A percentile compares a stretch with the other conserved stretches of the same genome.
Evolutionary conservation across 2,329 filamentous ascomycete species (phyloP).

Genomic region (Bipolaris victoriae): DNA sequence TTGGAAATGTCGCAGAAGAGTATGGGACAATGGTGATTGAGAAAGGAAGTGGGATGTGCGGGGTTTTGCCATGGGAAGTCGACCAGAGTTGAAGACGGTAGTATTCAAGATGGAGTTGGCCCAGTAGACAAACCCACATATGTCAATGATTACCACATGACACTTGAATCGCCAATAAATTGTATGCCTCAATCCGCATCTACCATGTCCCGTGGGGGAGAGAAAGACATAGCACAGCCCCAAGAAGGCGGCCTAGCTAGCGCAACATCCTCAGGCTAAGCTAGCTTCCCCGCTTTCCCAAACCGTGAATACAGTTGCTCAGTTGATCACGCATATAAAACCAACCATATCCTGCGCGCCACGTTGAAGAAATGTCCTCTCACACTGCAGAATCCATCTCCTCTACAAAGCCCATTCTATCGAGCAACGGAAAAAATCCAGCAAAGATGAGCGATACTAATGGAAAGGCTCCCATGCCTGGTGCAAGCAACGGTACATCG

Average conservation of each 20-base stretch:
- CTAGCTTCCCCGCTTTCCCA: constrained; percentile 32
- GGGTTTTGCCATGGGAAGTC: background rate
- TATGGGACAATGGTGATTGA: background rate
- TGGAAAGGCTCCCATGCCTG: constrained; percentile 47
- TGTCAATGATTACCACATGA: background rate
- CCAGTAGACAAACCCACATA: background rate
- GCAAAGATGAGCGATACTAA: constrained; percentile 41
- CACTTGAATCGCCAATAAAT: background rate
- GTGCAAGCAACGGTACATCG: constrained; percentile 14
- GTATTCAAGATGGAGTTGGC: background rate
- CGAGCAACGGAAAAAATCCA: constrained; percentile 17
- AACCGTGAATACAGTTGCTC: constrained; percentile 11
- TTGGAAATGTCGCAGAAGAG: background rate
- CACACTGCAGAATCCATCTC: constrained; percentile 32
- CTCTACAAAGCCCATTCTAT: constrained; percentile 34
- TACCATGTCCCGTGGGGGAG: constrained; percentile 4
- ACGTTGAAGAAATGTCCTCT: constrained; percentile 4
- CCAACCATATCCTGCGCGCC: constrained; percentile 6
- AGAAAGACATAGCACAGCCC: constrained; percentile 21
- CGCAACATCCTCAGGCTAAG: constrained; percentile 12
- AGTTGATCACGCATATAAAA: constrained; percentile 27
- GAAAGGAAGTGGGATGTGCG: background rate
- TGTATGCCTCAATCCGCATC: background rate
- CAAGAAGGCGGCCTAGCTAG: constrained; percentile 19
- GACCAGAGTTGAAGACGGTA: background rate